Conservation (phyloP, 2,329 filamentous ascomycete species). For the Cladosporium sp. region DNA sequence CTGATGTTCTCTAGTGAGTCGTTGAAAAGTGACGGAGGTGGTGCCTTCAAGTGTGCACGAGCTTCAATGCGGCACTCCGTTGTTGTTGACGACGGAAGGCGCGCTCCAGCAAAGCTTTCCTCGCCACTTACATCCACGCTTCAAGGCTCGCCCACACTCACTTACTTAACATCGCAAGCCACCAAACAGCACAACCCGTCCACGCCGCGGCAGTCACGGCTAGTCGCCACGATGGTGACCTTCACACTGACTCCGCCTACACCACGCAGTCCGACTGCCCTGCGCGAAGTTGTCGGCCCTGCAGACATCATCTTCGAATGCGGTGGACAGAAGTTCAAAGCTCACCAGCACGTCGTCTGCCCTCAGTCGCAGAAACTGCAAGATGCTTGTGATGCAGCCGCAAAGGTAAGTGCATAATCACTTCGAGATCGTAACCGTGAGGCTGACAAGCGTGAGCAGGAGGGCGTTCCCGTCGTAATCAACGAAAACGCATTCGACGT, state of each 20-base stretch:
- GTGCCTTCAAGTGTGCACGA: not conserved
- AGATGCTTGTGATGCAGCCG: not conserved
- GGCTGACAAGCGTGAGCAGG: constrained; percentile 3
- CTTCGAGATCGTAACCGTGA: not conserved
- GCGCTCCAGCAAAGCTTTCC: not conserved
- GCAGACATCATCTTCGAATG: constrained; percentile 25
- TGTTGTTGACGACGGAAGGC: not conserved
- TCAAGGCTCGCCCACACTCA: not conserved
- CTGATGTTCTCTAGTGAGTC: not conserved
- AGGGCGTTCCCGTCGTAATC: constrained; percentile 16
- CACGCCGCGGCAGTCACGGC: not conserved
- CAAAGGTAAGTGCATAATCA: not conserved
- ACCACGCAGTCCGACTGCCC: not conserved
- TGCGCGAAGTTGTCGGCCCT: not conserved
- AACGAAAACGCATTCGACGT: constrained; percentile 21
- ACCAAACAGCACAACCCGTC: not conserved
- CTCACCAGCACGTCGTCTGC: constrained; percentile 24
- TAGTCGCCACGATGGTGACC: not conserved
- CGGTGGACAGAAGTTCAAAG: constrained; percentile 17
- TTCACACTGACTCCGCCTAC: not conserved
- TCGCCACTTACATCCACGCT: not conserved
- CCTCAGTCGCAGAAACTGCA: constrained; percentile 16
- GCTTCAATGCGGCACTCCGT: not conserved
- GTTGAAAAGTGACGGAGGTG: not conserved
- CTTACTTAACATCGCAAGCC: not conserved